Conservation (phyloP, 192 early-diverging fungal genomes). For the Obelidium mucronatum region DNA sequence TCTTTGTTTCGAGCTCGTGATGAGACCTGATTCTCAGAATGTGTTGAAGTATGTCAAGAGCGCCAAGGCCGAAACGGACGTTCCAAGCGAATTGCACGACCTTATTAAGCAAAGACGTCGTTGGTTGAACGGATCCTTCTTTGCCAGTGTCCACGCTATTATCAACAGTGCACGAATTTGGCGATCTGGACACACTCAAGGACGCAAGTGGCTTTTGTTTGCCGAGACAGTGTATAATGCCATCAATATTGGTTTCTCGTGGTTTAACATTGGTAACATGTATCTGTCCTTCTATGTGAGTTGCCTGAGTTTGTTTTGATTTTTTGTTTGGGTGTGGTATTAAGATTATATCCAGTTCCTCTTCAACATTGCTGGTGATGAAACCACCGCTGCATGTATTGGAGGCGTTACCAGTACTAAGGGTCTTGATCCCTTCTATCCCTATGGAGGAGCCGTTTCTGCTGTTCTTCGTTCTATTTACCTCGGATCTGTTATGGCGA, state of each 20-base stretch:
- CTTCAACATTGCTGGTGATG: constrained; percentile 39
- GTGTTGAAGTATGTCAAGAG: constrained; percentile 71
- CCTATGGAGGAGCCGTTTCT: constrained; percentile 49
- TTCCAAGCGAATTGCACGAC: constrained; percentile 73
- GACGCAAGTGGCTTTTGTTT: constrained; percentile 60
- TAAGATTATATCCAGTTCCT: constrained; percentile 24
- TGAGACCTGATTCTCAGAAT: constrained; percentile 66
- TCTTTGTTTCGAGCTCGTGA: constrained; percentile 83
- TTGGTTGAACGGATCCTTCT: constrained; percentile 84
- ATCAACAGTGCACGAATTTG: constrained; percentile 66
- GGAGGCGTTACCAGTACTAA: constrained; percentile 25
- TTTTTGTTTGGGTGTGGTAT: not conserved
- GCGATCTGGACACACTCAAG: constrained; percentile 54
- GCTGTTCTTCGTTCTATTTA: constrained; percentile 43
- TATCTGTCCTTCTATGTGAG: constrained; percentile 58
- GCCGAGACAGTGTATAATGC: constrained; percentile 75
- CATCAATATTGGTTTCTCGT: constrained; percentile 60
- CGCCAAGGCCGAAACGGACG: constrained; percentile 77
- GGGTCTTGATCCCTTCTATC: constrained; percentile 47
- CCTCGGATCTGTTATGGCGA: constrained; percentile 48
- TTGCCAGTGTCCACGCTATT: constrained; percentile 75
- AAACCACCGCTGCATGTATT: not conserved
- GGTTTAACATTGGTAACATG: constrained; percentile 60
- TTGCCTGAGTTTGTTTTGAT: not conserved
- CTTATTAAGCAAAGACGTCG: constrained; percentile 82